Conservation (phyloP, 768 basidiomycete species). For the Gautieria morchelliformis region DNA sequence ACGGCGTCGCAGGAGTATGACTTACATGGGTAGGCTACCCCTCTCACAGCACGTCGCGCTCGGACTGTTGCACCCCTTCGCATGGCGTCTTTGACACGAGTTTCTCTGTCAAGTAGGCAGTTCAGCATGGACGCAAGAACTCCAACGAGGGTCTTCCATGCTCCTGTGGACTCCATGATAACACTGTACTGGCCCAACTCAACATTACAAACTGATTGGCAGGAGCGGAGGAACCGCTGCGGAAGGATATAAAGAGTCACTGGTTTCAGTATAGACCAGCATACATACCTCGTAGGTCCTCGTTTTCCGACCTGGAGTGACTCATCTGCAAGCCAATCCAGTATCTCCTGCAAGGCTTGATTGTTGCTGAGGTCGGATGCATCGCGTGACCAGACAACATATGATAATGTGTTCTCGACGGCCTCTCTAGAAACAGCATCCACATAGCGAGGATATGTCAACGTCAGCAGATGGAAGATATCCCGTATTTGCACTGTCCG, state of each 20-base stretch:
- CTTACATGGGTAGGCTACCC: constrained; percentile 88
- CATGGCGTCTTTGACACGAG: constrained; percentile 46
- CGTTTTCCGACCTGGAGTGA: constrained; percentile 47
- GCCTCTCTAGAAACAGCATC: constrained; percentile 64
- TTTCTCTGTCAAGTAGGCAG: constrained; percentile 40
- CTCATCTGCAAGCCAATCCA: constrained; percentile 71
- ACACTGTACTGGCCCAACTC: constrained; percentile 61
- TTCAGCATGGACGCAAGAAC: constrained; percentile 55
- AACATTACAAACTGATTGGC: constrained; percentile 59
- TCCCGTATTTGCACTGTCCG: constrained; percentile 52
- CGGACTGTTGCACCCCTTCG: constrained; percentile 52
- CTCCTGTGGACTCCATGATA: constrained; percentile 34
- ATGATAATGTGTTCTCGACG: constrained; percentile 37
- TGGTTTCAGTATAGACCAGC: neutral
- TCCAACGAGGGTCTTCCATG: constrained; percentile 44
- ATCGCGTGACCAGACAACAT: neutral
- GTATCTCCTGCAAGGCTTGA: constrained; percentile 36
- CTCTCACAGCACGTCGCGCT: constrained; percentile 57
- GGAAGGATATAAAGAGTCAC: constrained; percentile 11
- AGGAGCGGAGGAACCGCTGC: constrained; percentile 39
- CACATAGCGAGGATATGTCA: constrained; percentile 71
- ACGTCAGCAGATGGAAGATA: constrained; percentile 60
- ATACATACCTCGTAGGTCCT: constrained; percentile 44
- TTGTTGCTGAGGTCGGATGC: constrained; percentile 6
- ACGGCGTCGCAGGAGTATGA: constrained; percentile 98